Base-by-base conservation (phyloP, 495 filamentous ascomycete species). In the Penicillium arizonense region DNA sequence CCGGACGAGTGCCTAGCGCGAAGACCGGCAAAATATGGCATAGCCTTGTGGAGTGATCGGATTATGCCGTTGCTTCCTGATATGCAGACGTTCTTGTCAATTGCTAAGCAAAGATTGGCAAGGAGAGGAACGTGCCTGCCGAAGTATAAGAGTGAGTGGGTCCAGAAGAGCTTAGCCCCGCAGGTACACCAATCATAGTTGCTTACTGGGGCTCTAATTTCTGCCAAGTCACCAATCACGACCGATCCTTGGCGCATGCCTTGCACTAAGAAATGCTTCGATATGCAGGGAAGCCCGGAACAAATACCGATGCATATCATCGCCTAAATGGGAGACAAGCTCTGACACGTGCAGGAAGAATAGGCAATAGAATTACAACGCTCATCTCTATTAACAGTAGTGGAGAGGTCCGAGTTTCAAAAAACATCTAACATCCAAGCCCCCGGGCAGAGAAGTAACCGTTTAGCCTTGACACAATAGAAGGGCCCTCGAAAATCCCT, bases 401-500 rank as follows among this genome's bases (percentile, higher is more conserved):
- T 34, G 21, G 35, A 66, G 36, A 50, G 34, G 0, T 13, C 14
- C 5, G 28, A 7, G 9, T 30, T 8, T 30, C 28, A 30, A 8
- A 30, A 24, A 24, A 24, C 28, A 8, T 30, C 39, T 44, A 48
- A 16, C 43, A 49, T 13, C 39, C 39, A 44, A 61, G 34, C 3
- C 53, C 57, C 10, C 32, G 54, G 20, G 32, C 21, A 12, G 47
- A 46, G n/a, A 65, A 55, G 16, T 63, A 65, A 10, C 55, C 45
- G 9, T 61, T 52, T 18, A 64, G 14, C 43, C 44, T 11, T 2
- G 39, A 32, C 33, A 50, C 35, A 18, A 58, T 4, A 12, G 44
- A 23, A 1, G 37, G n/a, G 4, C 55, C 52, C 21, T 59, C 51
- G 36, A 60, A 52, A n/a, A 65, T 58, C 0, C 53, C 66, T 10